Percentiles rank a stretch among this genome's conserved stretches.
These are phyloP conservation scores for Marsdenia floribunda DNA, from an alignment of 257 asterid genomes.

Conservation along the genomic window DNA sequence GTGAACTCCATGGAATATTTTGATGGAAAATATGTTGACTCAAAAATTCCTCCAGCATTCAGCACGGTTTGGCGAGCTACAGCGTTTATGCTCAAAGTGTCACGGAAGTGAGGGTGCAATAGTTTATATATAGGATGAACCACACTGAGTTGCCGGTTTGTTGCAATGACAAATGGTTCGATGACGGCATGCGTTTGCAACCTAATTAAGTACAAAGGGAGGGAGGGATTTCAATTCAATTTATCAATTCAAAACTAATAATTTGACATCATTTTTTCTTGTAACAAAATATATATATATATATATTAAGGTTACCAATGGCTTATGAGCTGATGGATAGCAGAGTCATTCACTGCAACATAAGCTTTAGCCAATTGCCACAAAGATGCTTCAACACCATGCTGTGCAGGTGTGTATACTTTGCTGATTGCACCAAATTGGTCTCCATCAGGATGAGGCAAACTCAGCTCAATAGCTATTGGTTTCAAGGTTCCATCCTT, in stretches of 20 bases:
- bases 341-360: constrained; percentile 64
- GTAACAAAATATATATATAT: constrained; percentile 7
- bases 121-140: too few species aligned
- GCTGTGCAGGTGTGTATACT: constrained; percentile 53
- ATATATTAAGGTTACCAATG: too few species aligned
- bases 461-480: constrained; percentile 65
- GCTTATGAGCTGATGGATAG: constrained; percentile 6
- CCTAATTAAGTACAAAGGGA: constrained; percentile 32
- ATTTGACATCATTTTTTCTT: too few species aligned
- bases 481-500: constrained; percentile 66
- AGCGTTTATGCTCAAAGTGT: too few species aligned
- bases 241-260: neutral
- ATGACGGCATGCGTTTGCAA: constrained; percentile 61
- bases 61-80: too few species aligned
- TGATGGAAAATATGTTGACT: too few species aligned
- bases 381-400: constrained; percentile 45
- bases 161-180: constrained; percentile 63
- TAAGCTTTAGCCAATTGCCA: constrained; percentile 36
- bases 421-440: constrained; percentile 42
- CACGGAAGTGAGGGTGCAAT: too few species aligned
- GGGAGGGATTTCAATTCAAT: neutral
- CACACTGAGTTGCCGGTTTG: too few species aligned
- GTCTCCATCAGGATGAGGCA: constrained; percentile 37
- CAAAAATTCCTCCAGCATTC: too few species aligned
- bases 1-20: too few species aligned